Percentiles rank a stretch among this genome's conserved stretches.
phyloP scores from a whole-genome alignment of 2,329 filamentous ascomycete species.

The Ophiostoma piceae region DNA sequence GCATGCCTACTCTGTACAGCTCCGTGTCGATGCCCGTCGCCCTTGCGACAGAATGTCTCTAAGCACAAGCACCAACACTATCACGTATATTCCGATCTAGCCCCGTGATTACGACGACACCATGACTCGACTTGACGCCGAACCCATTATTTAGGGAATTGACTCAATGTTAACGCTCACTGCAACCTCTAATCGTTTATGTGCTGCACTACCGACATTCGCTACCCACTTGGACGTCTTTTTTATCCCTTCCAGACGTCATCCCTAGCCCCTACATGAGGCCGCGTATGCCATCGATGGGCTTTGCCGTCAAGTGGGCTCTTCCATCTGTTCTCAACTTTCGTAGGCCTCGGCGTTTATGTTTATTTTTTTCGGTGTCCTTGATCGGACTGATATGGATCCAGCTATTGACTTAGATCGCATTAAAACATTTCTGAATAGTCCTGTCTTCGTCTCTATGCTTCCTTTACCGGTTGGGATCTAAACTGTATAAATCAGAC shows the following conservation, averaged over 20 bases:
- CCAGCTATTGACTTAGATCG: background rate
- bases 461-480: too few relatives aligned
- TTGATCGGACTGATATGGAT: background rate
- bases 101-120: background rate
- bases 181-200: background rate
- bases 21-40: background rate
- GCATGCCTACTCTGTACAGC: background rate
- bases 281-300: background rate
- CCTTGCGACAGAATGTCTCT: background rate
- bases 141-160: background rate
- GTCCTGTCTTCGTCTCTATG: background rate
- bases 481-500: too few relatives aligned
- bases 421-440: background rate
- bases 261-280: conserved; percentile 7
- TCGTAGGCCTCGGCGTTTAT: background rate
- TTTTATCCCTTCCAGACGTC: background rate
- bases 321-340: background rate
- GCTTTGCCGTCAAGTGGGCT: background rate
- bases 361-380: background rate
- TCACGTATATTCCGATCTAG: background rate
- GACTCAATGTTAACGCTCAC: background rate
- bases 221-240: background rate
- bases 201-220: background rate
- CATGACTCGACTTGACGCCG: background rate
- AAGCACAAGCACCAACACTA: background rate